Base-by-base conservation (phyloP, 164 flowering plant genomes). In the Macadamia tetraphylla region DNA sequence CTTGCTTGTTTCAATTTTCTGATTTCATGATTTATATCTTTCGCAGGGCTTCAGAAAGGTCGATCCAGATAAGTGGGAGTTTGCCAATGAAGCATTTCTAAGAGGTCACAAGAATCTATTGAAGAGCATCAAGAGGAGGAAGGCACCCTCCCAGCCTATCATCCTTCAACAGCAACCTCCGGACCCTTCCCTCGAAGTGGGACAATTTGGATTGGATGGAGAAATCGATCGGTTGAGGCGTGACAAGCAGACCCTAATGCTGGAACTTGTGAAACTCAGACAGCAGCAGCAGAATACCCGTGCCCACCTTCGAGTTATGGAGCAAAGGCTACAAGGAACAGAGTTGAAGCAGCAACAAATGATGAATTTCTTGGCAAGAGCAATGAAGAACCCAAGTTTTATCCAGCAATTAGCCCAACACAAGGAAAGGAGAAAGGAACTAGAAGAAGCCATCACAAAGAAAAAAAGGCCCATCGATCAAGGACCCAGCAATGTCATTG, bases 41-140 rank as follows among this genome's bases (percentile, higher is more conserved):
- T 18, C 57, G 70, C 85, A 92, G 98, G 98, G 96, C 0, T 92
- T 92, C 74, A 84, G 83, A 70, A 92, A 92, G 75, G 82, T 92
- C 42, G 91, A 92, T 81, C 82, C 92, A 56, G 96, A 92, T 65
- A 78, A 80, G 73, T 91, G 95, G 97, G 95, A 91, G 69, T 91
- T 92, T 82, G 96, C 97, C 3, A 86, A 85, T 80, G 98, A 90
- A 73, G 85, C 77, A 46, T 92, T 92, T 76, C 77, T 88, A 1
- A 85, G 81, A 81, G 98, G 94, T 30, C 83, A 86, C 48, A 89
- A 62, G 77, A 87, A 84, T 79, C 85, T 86, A 3, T 72, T 92
- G 53, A 88, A 79, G 78, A 82, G 65, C 65, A 87, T 90, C 9
- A 85, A 76, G 73, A 86, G 97, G 78, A 90, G 84, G 75, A 88